phyloP scores from a whole-genome alignment of 208 protist species.

The Leishmania aethiopica region DNA sequence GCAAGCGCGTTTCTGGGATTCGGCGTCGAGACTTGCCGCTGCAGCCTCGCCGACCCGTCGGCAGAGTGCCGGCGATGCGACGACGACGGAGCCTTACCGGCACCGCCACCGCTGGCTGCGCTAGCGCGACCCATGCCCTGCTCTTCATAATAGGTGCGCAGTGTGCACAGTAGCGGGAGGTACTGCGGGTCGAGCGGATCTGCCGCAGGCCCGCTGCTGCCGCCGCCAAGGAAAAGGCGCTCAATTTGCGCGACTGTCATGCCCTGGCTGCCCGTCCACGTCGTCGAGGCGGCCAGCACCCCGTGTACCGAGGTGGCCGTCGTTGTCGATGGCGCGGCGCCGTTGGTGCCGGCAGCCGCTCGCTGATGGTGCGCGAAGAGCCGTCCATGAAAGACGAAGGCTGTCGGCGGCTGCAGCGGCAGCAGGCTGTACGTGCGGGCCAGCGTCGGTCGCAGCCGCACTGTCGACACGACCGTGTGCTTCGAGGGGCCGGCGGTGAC shows the following conservation, averaged over 20 bases:
- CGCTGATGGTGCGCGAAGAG: constrained; percentile 20
- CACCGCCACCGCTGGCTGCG: background rate
- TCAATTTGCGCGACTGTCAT: constrained; percentile 68
- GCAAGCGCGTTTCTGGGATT: background rate
- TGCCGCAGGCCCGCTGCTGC: constrained; percentile 15
- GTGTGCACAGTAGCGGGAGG: constrained; percentile 48
- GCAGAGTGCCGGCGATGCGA: background rate
- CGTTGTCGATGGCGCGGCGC: background rate
- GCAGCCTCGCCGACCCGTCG: background rate
- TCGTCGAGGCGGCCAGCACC: constrained; percentile 63
- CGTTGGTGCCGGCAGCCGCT: background rate
- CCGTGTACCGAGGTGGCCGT: constrained; percentile 33
- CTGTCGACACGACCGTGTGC: constrained; percentile 55
- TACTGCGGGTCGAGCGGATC: constrained; percentile 79
- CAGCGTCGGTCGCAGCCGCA: constrained; percentile 56
- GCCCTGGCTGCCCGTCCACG: constrained; percentile 68
- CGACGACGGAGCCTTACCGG: background rate
- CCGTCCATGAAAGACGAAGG: constrained; percentile 54
- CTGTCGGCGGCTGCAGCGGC: constrained; percentile 62
- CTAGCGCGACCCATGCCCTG: constrained; percentile 10
- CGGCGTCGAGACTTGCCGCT: background rate
- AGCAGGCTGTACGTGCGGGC: constrained; percentile 55
- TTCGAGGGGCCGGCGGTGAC: constrained; percentile 31
- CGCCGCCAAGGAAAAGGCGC: constrained; percentile 51
- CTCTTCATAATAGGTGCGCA: constrained; percentile 66